Percentiles rank a stretch among this genome's conserved stretches.
phyloP scores from a whole-genome alignment of 179 eudicot genomes.

The Beta macrorhiza region DNA sequence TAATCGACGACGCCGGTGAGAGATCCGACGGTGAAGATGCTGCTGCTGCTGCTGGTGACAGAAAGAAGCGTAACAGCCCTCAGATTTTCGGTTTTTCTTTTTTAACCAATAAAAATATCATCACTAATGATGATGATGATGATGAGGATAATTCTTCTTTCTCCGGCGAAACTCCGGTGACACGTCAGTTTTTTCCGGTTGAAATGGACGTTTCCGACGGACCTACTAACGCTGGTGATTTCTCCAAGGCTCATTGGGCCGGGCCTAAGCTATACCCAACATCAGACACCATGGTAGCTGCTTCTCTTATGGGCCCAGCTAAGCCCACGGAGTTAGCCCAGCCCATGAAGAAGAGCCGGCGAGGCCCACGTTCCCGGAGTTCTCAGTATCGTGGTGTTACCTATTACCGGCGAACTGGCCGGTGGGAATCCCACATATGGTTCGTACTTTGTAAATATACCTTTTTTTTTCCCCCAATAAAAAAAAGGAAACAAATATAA shows the following conservation, averaged over 20 bases:
- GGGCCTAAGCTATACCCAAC: slow-evolving; percentile 62
- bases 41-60: not conserved
- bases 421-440: slow-evolving; percentile 98
- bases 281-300: slow-evolving; percentile 4
- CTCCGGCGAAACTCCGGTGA: slow-evolving; percentile 45
- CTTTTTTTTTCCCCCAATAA: too few species aligned
- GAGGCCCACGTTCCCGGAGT: slow-evolving; percentile 90
- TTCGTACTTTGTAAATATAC: slow-evolving; percentile 12
- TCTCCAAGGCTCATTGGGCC: slow-evolving; percentile 75
- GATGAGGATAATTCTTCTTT: slow-evolving; percentile 24
- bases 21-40: slow-evolving; percentile 32
- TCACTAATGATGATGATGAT: slow-evolving; percentile 8
- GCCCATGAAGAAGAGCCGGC: slow-evolving; percentile 80
- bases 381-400: slow-evolving; percentile 92
- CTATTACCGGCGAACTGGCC: slow-evolving; percentile 89
- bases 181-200: slow-evolving; percentile 84
- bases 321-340: slow-evolving; percentile 36
- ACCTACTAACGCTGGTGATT: slow-evolving; percentile 25
- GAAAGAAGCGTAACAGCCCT: slow-evolving; percentile 26
- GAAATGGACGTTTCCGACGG: slow-evolving; percentile 33
- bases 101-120: not conserved
- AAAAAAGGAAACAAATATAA: too few species aligned
- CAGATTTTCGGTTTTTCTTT: slow-evolving; percentile 70
- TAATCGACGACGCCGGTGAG: slow-evolving; percentile 34
- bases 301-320: slow-evolving; percentile 9